Percentiles rank a stretch among this genome's conserved stretches.
These are phyloP conservation scores for Colletotrichum higginsianum DNA, from an alignment of 2,329 filamentous ascomycete species.

Conservation along the genomic window DNA sequence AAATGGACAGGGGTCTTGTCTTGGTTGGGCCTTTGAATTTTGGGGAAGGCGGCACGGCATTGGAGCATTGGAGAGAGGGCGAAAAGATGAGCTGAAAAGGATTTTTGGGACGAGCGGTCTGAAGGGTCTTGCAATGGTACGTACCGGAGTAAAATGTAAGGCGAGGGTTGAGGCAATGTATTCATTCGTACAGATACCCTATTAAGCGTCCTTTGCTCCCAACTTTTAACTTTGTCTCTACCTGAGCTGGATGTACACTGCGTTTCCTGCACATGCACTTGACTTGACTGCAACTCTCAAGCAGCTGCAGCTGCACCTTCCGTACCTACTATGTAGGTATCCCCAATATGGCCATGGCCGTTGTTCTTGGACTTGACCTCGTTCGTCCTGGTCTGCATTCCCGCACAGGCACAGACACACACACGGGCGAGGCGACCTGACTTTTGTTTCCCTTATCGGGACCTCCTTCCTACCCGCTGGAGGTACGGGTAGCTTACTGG, in stretches of 20 bases:
- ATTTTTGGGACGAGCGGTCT: constrained; percentile 38
- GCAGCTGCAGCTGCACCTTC: constrained; percentile 3
- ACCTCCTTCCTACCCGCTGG: constrained; percentile 6
- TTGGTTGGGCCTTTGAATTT: not conserved
- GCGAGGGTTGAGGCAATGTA: not conserved
- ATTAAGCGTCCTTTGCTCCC: not conserved
- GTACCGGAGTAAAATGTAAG: constrained; percentile 9
- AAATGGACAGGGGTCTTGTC: not conserved
- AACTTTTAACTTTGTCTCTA: not conserved
- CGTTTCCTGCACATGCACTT: not conserved
- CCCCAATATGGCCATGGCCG: too few species aligned
- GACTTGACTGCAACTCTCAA: not conserved
- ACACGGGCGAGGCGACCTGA: constrained; percentile 18
- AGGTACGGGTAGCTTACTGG: not conserved
- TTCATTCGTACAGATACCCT: not conserved
- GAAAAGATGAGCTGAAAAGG: constrained; percentile 21
- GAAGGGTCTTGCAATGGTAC: constrained; percentile 19
- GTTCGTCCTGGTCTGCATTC: constrained; percentile 19
- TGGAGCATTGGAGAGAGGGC: not conserved
- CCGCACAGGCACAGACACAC: constrained; percentile 19
- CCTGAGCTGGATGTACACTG: not conserved
- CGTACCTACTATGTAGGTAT: not conserved
- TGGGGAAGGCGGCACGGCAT: not conserved
- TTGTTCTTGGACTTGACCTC: not conserved
- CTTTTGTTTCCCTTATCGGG: not conserved